Percentiles rank a stretch among this genome's conserved stretches.
These are phyloP conservation scores for Cladosporium sp. DNA, from an alignment of 2,329 filamentous ascomycete species.

Conservation along the genomic window DNA sequence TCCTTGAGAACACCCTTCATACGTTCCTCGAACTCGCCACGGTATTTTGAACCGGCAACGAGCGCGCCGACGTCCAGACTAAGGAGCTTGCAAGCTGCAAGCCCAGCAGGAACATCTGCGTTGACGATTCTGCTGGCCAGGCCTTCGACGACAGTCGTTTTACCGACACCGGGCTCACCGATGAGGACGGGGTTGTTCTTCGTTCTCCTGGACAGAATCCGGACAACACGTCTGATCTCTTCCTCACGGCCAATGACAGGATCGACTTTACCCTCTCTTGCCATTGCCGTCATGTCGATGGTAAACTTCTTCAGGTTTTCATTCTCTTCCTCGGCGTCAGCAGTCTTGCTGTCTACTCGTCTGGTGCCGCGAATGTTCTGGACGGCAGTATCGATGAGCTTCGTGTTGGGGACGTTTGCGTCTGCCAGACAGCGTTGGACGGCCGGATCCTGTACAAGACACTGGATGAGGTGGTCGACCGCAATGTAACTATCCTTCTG, in stretches of 20 bases:
- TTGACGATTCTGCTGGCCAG: slow-evolving; percentile 94
- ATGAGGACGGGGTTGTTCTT: slow-evolving; percentile 99
- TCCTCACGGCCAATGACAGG: slow-evolving; percentile 96
- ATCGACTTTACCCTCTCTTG: slow-evolving; percentile 94
- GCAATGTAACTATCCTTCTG: slow-evolving; percentile 95
- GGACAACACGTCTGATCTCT: slow-evolving; percentile 85
- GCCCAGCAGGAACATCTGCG: slow-evolving; percentile 89
- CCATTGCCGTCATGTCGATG: slow-evolving; percentile 96
- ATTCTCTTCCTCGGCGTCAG: slow-evolving; percentile 85
- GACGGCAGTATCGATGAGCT: slow-evolving; percentile 86
- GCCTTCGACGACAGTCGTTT: slow-evolving; percentile 96
- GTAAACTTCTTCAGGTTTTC: slow-evolving; percentile 98
- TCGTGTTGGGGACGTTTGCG: slow-evolving; percentile 84
- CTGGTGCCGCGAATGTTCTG: slow-evolving; percentile 86
- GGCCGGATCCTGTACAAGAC: slow-evolving; percentile 70
- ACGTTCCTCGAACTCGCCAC: slow-evolving; percentile 96
- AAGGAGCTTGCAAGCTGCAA: slow-evolving; percentile 87
- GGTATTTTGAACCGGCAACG: slow-evolving; percentile 96
- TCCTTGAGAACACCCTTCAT: slow-evolving; percentile 99
- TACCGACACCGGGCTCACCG: slow-evolving; percentile 95
- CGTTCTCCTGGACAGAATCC: slow-evolving; percentile 85
- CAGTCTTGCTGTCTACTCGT: slow-evolving; percentile 92
- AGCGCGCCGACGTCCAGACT: slow-evolving; percentile 93
- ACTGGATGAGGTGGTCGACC: slow-evolving; percentile 82
- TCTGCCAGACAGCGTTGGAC: slow-evolving; percentile 75